These are phyloP conservation scores for Fomitopsis schrenkii DNA, from an alignment of 1,284 basidiomycete genomes.

Conservation along the genomic window DNA sequence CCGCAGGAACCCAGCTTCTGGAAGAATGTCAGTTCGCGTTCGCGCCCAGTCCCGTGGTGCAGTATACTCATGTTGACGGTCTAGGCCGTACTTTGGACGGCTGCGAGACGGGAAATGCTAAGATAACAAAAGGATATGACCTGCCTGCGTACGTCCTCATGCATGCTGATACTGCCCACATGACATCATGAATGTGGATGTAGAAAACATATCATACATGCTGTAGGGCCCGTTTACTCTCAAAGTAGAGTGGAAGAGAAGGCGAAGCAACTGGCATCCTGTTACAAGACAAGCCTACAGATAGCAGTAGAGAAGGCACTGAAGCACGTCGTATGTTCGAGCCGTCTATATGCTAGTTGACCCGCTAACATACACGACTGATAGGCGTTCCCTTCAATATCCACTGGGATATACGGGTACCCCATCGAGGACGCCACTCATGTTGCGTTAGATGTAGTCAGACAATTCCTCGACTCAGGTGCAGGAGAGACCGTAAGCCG, in stretches of 20 bases:
- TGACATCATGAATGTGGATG: background rate
- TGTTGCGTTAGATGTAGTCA: conserved; percentile 59
- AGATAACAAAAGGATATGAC: conserved; percentile 74
- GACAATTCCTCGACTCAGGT: conserved; percentile 55
- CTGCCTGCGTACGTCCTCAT: conserved; percentile 56
- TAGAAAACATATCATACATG: conserved; percentile 80
- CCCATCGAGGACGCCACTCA: conserved; percentile 70
- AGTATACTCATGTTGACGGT: background rate
- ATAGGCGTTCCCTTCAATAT: conserved; percentile 78
- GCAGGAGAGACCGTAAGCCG: conserved; percentile 44
- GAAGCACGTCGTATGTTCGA: conserved; percentile 57
- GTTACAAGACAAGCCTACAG: conserved; percentile 68
- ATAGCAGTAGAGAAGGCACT: conserved; percentile 57
- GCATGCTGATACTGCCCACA: background rate
- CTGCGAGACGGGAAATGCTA: conserved; percentile 79
- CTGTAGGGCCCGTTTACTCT: conserved; percentile 85
- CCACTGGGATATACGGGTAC: conserved; percentile 79
- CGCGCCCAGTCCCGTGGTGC: background rate
- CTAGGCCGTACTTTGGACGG: conserved; percentile 67
- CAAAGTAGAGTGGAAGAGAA: conserved; percentile 36
- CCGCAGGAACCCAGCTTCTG: conserved; percentile 73
- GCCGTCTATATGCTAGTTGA: conserved; percentile 10
- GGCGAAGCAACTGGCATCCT: conserved; percentile 60
- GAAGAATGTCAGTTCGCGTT: conserved; percentile 60
- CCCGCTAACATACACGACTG: background rate